Evolutionary conservation across 768 basidiomycete genomes (phyloP).

Genomic region (Tricholoma furcatifolium): DNA sequence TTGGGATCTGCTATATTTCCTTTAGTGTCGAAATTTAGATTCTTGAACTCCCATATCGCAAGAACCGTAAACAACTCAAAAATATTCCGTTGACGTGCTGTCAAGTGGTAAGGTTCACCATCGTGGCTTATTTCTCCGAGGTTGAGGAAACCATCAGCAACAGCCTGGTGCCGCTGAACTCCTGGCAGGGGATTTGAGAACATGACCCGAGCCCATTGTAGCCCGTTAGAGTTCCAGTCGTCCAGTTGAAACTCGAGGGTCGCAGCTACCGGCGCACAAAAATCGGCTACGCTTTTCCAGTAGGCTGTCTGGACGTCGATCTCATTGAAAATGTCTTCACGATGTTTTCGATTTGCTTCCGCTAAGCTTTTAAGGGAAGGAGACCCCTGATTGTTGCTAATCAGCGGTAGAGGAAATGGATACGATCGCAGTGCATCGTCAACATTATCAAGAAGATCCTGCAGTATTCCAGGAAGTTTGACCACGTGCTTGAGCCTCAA

Average conservation of each 20-base stretch:
- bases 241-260: background rate
- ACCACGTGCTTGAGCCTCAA: background rate
- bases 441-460: background rate
- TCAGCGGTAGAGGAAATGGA: background rate
- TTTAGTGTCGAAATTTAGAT: background rate
- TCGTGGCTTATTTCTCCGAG: background rate
- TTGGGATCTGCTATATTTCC: background rate
- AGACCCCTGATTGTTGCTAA: too few species aligned
- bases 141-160: conserved; percentile 2
- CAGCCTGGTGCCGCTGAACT: background rate
- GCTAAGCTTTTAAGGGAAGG: background rate
- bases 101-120: background rate
- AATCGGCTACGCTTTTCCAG: background rate
- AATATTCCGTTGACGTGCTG: background rate
- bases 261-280: background rate
- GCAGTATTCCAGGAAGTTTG: background rate
- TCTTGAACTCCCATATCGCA: conserved; percentile 5
- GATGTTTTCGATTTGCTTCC: background rate
- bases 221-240: background rate
- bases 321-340: background rate
- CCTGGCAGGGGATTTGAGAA: background rate
- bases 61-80: background rate
- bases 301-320: background rate
- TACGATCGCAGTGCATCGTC: background rate
- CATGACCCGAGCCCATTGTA: background rate